Conservation (phyloP, 1,139 yeast genomes). For the Yamadazyma songkhlaensis region DNA sequence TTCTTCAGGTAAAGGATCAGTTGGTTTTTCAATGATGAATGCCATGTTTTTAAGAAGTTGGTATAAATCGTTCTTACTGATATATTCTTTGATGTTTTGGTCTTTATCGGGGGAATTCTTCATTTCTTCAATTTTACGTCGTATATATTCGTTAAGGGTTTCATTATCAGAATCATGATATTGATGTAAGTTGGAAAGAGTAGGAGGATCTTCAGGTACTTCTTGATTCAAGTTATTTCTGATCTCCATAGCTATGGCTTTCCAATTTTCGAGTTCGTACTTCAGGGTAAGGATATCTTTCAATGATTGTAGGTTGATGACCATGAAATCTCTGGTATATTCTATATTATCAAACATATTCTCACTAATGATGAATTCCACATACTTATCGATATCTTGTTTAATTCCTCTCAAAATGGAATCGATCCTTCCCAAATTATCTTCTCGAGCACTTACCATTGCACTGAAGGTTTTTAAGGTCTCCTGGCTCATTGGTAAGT, state of each 20-base stretch:
- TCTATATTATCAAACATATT: constrained; percentile 6
- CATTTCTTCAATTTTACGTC: constrained; percentile 6
- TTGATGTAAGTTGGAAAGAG: constrained; percentile 19
- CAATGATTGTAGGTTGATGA: constrained; percentile 4
- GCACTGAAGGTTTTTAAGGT: background rate
- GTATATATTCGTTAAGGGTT: constrained; percentile 10
- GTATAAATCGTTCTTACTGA: constrained; percentile 13
- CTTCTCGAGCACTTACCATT: constrained; percentile 2
- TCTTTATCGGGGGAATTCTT: constrained; percentile 4
- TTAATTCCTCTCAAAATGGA: constrained; percentile 5
- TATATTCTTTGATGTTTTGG: constrained; percentile 9
- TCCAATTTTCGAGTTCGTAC: constrained; percentile 9
- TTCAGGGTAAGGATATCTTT: constrained; percentile 3
- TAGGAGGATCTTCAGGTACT: constrained; percentile 18
- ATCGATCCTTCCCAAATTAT: constrained; percentile 1
- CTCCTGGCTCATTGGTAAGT: constrained; percentile 7
- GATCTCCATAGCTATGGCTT: background rate
- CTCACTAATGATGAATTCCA: constrained; percentile 12
- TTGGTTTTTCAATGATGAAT: constrained; percentile 35
- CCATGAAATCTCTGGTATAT: constrained; percentile 4
- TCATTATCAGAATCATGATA: constrained; percentile 13
- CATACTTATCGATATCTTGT: constrained; percentile 9
- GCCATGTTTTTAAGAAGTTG: constrained; percentile 24
- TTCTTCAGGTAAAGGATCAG: constrained; percentile 41
- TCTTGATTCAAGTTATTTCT: constrained; percentile 5